Evolutionary conservation across 148 eudicot species (phyloP).

Genomic region (Nepenthes gracilis): DNA sequence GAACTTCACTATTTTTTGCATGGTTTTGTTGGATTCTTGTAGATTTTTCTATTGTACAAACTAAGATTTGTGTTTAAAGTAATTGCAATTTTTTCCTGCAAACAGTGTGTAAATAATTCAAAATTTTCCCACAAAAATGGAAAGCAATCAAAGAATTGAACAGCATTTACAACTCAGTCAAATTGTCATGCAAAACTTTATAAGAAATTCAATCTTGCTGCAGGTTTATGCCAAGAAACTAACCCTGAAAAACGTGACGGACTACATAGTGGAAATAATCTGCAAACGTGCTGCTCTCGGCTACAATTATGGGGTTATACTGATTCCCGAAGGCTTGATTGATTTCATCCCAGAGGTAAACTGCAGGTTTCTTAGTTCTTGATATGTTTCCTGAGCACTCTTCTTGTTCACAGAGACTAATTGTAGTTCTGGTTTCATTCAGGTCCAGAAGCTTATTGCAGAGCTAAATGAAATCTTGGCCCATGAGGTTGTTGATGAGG

Average conservation of each 20-base stretch:
- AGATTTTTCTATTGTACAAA: too few species aligned
- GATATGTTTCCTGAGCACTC: not conserved
- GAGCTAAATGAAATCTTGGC: constrained; percentile 89
- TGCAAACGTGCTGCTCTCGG: constrained; percentile 84
- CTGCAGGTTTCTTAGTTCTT: not conserved
- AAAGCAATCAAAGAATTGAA: too few species aligned
- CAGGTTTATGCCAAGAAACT: constrained; percentile 82
- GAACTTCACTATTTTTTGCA: too few species aligned
- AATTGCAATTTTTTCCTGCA: too few species aligned
- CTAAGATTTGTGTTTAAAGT: too few species aligned
- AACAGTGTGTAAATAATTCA: too few species aligned
- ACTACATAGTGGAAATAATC: constrained; percentile 81
- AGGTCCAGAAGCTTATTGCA: constrained; percentile 91
- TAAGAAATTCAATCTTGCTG: constrained; percentile 12
- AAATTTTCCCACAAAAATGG: too few species aligned
- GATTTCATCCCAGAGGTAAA: constrained; percentile 95
- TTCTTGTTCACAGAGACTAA: not conserved
- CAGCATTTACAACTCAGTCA: too few species aligned
- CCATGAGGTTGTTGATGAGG: constrained; percentile 69
- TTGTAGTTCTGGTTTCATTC: constrained; percentile 14
- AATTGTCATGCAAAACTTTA: too few species aligned
- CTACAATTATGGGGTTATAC: constrained; percentile 83
- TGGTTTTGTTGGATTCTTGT: too few species aligned
- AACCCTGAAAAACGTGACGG: constrained; percentile 81
- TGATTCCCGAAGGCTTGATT: constrained; percentile 94